Conservation (phyloP, 1,284 basidiomycete species). For the Pseudozyma thailandica region DNA sequence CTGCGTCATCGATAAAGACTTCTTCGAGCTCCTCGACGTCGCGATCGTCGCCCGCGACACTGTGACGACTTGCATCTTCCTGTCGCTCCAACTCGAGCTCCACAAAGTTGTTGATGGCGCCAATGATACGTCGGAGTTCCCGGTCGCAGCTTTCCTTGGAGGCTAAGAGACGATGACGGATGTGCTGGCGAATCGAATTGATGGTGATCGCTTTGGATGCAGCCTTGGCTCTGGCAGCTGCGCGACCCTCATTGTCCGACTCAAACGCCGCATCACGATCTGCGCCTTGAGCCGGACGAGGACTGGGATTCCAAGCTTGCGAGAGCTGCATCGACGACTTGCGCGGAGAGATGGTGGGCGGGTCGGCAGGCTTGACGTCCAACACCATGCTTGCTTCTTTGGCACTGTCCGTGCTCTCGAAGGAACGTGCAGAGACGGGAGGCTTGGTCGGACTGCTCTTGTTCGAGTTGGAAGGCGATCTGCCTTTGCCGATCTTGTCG, state of each 20-base stretch:
- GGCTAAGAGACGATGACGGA: slow-evolving; percentile 88
- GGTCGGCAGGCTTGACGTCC: slow-evolving; percentile 16
- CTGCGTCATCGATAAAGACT: slow-evolving; percentile 70
- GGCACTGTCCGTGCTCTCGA: slow-evolving; percentile 24
- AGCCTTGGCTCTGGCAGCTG: slow-evolving; percentile 21
- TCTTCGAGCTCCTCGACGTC: slow-evolving; percentile 71
- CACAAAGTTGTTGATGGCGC: slow-evolving; percentile 91
- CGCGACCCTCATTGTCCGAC: slow-evolving; percentile 41
- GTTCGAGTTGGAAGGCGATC: slow-evolving; percentile 25
- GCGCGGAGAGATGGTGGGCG: slow-evolving; percentile 20
- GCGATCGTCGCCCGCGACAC: slow-evolving; percentile 28
- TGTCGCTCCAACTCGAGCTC: slow-evolving; percentile 84
- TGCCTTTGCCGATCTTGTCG: slow-evolving; percentile 45
- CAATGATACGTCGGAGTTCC: slow-evolving; percentile 89
- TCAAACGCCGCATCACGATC: slow-evolving; percentile 24
- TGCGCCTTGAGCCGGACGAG: slow-evolving; percentile 3
- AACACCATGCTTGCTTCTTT: slow-evolving; percentile 21
- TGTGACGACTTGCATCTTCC: slow-evolving; percentile 71
- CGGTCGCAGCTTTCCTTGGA: slow-evolving; percentile 96
- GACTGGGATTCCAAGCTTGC: slow-evolving; percentile 31
- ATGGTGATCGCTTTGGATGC: slow-evolving; percentile 61
- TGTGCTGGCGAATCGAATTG: slow-evolving; percentile 86
- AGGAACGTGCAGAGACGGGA: slow-evolving; percentile 26
- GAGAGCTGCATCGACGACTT: slow-evolving; percentile 29
- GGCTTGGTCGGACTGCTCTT: slow-evolving; percentile 29